Conservation (phyloP, 345 rosid genomes). For the Syzygium oleosum region DNA sequence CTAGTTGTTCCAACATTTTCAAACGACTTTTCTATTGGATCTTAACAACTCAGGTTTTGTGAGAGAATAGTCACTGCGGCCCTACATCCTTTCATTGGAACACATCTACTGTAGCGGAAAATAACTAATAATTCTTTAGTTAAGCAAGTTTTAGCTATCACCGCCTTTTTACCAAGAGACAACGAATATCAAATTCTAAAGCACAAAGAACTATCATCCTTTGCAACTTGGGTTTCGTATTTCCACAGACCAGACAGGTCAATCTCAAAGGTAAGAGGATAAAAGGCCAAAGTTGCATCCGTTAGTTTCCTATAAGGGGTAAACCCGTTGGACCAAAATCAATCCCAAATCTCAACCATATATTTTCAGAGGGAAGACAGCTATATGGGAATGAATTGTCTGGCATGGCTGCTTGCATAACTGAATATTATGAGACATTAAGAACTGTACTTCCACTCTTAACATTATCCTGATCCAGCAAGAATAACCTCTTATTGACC, state of each 20-base stretch:
- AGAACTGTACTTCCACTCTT: neutral
- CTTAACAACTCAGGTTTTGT: neutral
- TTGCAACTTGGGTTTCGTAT: neutral
- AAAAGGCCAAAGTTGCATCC: neutral
- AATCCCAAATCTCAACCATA: neutral
- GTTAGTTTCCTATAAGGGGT: neutral
- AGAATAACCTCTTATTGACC: neutral
- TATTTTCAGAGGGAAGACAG: neutral
- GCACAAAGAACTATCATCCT: neutral
- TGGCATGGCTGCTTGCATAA: neutral
- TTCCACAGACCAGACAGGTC: neutral
- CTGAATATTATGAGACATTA: neutral
- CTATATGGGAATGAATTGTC: neutral
- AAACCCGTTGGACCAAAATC: neutral
- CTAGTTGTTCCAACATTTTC: neutral
- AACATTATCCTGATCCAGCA: neutral
- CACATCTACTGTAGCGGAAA: neutral
- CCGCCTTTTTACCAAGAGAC: neutral
- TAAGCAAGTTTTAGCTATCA: neutral
- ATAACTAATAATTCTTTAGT: neutral
- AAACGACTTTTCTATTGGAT: neutral
- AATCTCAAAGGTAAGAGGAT: neutral
- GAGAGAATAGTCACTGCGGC: neutral
- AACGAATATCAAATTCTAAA: neutral
- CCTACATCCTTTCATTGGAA: neutral